These are phyloP conservation scores for Coniochaeta ligniaria DNA, from an alignment of 2,329 filamentous ascomycete genomes.

Conservation along the genomic window DNA sequence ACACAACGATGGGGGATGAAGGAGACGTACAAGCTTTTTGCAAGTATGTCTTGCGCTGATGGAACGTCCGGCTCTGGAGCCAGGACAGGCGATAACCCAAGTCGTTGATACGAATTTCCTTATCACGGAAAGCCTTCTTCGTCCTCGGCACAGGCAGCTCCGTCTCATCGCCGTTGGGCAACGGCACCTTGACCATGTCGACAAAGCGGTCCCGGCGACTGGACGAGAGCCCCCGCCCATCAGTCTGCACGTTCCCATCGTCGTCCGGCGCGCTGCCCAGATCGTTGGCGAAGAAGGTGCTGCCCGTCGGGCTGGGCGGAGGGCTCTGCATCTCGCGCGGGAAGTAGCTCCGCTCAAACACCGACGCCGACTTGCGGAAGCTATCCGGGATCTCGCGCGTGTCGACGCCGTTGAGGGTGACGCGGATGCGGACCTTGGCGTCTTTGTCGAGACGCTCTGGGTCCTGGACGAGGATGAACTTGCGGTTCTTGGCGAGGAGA, in stretches of 20 bases:
- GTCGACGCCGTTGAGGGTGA: constrained; percentile 87
- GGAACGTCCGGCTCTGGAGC: constrained; percentile 89
- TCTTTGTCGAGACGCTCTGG: constrained; percentile 54
- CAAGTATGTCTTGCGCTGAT: constrained; percentile 76
- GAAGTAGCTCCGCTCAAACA: constrained; percentile 88
- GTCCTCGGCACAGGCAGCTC: constrained; percentile 72
- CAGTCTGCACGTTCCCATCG: constrained; percentile 37
- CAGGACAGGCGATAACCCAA: constrained; percentile 93
- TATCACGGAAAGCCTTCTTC: constrained; percentile 60
- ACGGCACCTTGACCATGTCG: constrained; percentile 53
- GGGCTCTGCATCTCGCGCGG: constrained; percentile 88
- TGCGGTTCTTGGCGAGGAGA: constrained; percentile 84
- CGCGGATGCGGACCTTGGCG: constrained; percentile 76
- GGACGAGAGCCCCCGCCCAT: constrained; percentile 33
- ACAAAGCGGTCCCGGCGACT: constrained; percentile 25
- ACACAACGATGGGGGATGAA: neutral
- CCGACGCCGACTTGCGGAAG: constrained; percentile 82
- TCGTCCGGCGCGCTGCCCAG: constrained; percentile 49
- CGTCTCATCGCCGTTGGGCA: constrained; percentile 62
- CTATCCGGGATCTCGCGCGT: constrained; percentile 95
- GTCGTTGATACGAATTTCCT: constrained; percentile 89
- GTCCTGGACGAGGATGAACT: constrained; percentile 95
- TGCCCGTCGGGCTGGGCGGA: constrained; percentile 67
- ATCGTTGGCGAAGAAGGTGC: constrained; percentile 67
- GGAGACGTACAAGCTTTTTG: constrained; percentile 76